Evolutionary conservation across 75 land plant genomes (phyloP).

Genomic region (Cunninghamia lanceolata): DNA sequence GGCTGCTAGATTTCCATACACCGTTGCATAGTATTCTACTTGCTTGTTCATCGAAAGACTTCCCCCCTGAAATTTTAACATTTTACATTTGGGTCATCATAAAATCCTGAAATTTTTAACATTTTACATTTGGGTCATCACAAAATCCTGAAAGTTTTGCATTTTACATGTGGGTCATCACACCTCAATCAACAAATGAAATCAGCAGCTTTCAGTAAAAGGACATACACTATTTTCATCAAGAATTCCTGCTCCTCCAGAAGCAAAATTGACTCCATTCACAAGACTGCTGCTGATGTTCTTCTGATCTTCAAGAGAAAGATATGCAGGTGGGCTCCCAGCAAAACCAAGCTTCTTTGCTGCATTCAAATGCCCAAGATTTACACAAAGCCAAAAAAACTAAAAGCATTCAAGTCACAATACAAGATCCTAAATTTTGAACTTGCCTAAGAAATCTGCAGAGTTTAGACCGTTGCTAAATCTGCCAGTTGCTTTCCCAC

Average conservation of each 20-base stretch:
- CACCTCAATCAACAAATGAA: not conserved
- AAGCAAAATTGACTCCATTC: conserved; percentile 57
- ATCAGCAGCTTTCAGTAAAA: not conserved
- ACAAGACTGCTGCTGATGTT: conserved; percentile 17
- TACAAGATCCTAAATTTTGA: not conserved
- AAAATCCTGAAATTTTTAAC: not conserved
- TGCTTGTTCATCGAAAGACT: conserved; percentile 41
- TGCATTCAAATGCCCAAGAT: conserved; percentile 14
- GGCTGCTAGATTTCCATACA: conserved; percentile 22
- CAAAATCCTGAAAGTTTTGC: not conserved
- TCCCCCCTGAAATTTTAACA: conserved; percentile 11
- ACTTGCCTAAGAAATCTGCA: conserved; percentile 56
- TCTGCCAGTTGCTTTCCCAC: conserved; percentile 45
- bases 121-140: no score
- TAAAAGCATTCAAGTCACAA: not conserved
- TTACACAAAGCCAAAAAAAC: not conserved
- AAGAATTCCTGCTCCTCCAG: conserved; percentile 67
- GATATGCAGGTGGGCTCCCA: conserved; percentile 46
- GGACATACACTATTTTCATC: conserved; percentile 28
- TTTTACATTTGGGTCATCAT: not conserved
- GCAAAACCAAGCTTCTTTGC: conserved; percentile 53
- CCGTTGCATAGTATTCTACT: conserved; percentile 33
- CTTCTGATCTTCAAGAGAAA: conserved; percentile 29
- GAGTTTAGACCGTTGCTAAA: conserved; percentile 61
- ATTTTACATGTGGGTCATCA: not conserved